Conservation (phyloP, 768 basidiomycete species). For the Pulveroboletus sp. region DNA sequence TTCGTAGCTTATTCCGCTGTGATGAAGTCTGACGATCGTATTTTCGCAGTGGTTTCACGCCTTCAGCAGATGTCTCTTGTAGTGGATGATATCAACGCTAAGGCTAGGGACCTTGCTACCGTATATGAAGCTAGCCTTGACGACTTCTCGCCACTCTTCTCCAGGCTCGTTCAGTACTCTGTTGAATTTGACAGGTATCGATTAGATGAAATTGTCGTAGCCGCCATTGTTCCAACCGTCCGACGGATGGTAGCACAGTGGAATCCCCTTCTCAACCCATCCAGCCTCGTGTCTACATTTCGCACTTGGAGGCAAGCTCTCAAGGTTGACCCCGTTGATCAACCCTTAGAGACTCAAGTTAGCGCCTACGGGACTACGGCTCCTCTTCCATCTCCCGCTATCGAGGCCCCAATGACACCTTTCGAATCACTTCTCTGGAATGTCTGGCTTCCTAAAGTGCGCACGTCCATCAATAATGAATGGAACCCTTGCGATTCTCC, state of each 20-base stretch:
- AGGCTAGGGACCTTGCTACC: slow-evolving; percentile 60
- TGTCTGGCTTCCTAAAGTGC: slow-evolving; percentile 92
- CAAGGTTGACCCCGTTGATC: slow-evolving; percentile 50
- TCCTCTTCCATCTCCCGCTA: slow-evolving; percentile 26
- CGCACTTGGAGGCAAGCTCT: slow-evolving; percentile 66
- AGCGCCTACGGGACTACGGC: slow-evolving; percentile 54
- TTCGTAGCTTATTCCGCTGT: neutral
- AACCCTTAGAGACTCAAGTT: slow-evolving; percentile 42
- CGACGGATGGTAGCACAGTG: slow-evolving; percentile 71
- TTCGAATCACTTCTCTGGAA: slow-evolving; percentile 95
- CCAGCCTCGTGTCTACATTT: slow-evolving; percentile 59
- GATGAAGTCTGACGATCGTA: slow-evolving; percentile 4
- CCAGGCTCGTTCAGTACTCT: slow-evolving; percentile 67
- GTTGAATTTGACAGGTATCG: slow-evolving; percentile 73
- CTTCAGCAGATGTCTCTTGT: slow-evolving; percentile 75
- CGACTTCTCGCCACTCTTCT: slow-evolving; percentile 67
- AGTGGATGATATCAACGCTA: slow-evolving; percentile 62
- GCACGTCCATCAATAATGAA: slow-evolving; percentile 90
- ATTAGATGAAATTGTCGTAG: slow-evolving; percentile 90
- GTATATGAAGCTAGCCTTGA: slow-evolving; percentile 71
- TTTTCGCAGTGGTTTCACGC: slow-evolving; percentile 62
- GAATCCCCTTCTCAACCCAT: slow-evolving; percentile 80
- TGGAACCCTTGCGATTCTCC: slow-evolving; percentile 76
- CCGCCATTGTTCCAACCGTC: slow-evolving; percentile 79
- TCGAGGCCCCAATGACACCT: slow-evolving; percentile 78